These are phyloP conservation scores for Ilex paraguariensis DNA, from an alignment of 305 asterid species.

Conservation along the genomic window DNA sequence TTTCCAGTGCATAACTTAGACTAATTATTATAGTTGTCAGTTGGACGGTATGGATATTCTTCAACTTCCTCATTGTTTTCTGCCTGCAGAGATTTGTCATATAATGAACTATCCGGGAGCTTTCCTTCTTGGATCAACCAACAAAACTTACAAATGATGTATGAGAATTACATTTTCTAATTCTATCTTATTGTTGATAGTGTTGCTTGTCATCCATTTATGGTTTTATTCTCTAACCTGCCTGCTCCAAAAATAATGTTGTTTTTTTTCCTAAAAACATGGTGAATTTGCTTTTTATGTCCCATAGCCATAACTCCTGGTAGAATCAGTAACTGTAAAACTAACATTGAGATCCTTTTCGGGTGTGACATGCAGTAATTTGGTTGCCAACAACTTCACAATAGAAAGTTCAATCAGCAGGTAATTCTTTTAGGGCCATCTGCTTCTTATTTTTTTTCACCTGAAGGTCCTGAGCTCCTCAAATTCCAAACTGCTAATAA, in stretches of 20 bases:
- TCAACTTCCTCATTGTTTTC: background rate
- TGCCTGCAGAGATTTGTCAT: slow-evolving; percentile 70
- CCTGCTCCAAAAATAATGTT: background rate
- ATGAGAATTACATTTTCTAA: background rate
- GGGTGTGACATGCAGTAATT: slow-evolving; percentile 48
- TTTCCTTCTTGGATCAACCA: slow-evolving; percentile 63
- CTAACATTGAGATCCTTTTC: slow-evolving; percentile 15
- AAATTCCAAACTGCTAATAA: background rate
- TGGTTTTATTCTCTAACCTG: too few relatives aligned
- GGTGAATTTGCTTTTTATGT: too few relatives aligned
- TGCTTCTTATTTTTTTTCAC: background rate
- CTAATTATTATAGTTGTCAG: too few relatives aligned
- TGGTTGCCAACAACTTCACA: slow-evolving; percentile 75
- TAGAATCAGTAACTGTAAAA: background rate
- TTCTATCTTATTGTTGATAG: background rate
- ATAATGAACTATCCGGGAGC: slow-evolving; percentile 67
- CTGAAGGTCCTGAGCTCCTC: background rate
- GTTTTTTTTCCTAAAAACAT: background rate
- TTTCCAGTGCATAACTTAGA: too few relatives aligned
- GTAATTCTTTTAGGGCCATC: slow-evolving; percentile 22
- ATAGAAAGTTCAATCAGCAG: slow-evolving; percentile 36
- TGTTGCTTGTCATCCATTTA: slow-evolving; percentile 5
- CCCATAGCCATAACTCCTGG: too few relatives aligned
- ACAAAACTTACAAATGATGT: slow-evolving; percentile 52
- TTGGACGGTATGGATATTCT: too few relatives aligned